These are phyloP conservation scores for Collariella sp. DNA, from an alignment of 495 filamentous ascomycete genomes.

Conservation along the genomic window DNA sequence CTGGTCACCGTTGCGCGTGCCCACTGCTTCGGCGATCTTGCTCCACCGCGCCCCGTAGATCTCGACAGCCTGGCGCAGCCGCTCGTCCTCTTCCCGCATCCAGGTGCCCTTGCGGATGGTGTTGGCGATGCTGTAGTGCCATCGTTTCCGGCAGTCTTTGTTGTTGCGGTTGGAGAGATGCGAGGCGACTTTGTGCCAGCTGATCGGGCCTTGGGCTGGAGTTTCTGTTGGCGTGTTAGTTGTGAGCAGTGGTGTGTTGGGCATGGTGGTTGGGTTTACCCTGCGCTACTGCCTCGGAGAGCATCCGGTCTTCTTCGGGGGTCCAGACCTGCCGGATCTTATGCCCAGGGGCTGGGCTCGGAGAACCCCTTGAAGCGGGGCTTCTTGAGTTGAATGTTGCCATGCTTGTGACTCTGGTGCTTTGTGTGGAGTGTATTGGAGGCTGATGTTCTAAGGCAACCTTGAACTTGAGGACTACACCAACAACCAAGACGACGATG, in stretches of 20 bases:
- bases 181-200: conserved; percentile 33
- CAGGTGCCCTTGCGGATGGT: conserved; percentile 35
- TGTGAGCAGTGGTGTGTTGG: background rate
- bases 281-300: conserved; percentile 17
- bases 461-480: background rate
- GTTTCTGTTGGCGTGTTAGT: conserved; percentile 14
- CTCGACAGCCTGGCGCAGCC: conserved; percentile 27
- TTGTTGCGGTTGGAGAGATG: conserved; percentile 34
- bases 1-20: conserved; percentile 29
- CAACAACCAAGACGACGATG: background rate
- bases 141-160: conserved; percentile 38
- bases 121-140: conserved; percentile 32
- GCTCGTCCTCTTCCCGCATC: conserved; percentile 35
- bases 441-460: background rate
- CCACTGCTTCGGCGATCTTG: conserved; percentile 25
- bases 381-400: background rate
- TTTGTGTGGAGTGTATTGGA: background rate
- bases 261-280: conserved; percentile 4
- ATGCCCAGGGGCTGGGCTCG: background rate
- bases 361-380: background rate
- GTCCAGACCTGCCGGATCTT: conserved; percentile 26
- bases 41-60: conserved; percentile 31
- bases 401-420: background rate
- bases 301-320: conserved; percentile 19
- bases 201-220: conserved; percentile 24